Percentiles rank a stretch among this genome's conserved stretches.
Conservation (phyloP, 768 basidiomycete genomes). For the Auriculariales sp. region DNA sequence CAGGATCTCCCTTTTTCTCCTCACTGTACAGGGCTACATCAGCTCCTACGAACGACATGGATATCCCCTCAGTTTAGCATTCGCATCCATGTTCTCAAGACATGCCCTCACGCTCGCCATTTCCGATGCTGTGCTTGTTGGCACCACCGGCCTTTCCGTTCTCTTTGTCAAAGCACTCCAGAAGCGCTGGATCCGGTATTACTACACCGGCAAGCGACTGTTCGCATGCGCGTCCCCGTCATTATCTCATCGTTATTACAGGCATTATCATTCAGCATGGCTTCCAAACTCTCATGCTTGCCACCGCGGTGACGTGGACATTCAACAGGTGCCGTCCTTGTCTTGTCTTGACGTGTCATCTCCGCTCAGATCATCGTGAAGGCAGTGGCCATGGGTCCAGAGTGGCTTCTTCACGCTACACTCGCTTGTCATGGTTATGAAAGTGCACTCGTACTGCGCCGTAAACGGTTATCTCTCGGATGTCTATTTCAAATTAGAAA, state of each 20-base stretch:
- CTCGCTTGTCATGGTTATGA: conserved; percentile 83
- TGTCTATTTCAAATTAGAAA: conserved; percentile 30
- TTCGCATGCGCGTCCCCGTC: not conserved
- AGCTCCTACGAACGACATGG: conserved; percentile 66
- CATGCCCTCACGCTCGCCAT: conserved; percentile 74
- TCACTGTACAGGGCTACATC: conserved; percentile 65
- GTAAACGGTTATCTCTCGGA: conserved; percentile 73
- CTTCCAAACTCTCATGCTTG: conserved; percentile 62
- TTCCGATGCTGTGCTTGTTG: conserved; percentile 70
- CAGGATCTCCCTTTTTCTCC: conserved; percentile 65
- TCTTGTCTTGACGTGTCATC: not conserved
- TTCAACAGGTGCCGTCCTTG: conserved; percentile 48
- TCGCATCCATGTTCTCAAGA: conserved; percentile 76
- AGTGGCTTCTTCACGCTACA: conserved; percentile 82
- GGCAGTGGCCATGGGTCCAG: conserved; percentile 97
- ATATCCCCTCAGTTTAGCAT: conserved; percentile 59
- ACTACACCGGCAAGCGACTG: conserved; percentile 36
- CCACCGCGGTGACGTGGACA: conserved; percentile 72
- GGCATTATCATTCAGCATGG: conserved; percentile 70
- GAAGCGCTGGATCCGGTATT: conserved; percentile 69
- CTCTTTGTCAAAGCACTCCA: conserved; percentile 67
- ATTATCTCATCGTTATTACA: too few species aligned
- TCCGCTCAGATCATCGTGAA: conserved; percentile 13
- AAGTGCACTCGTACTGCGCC: conserved; percentile 88
- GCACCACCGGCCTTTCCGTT: conserved; percentile 58